Conservation (phyloP, 23 red algal genomes). For the Gracilaria caudata region DNA sequence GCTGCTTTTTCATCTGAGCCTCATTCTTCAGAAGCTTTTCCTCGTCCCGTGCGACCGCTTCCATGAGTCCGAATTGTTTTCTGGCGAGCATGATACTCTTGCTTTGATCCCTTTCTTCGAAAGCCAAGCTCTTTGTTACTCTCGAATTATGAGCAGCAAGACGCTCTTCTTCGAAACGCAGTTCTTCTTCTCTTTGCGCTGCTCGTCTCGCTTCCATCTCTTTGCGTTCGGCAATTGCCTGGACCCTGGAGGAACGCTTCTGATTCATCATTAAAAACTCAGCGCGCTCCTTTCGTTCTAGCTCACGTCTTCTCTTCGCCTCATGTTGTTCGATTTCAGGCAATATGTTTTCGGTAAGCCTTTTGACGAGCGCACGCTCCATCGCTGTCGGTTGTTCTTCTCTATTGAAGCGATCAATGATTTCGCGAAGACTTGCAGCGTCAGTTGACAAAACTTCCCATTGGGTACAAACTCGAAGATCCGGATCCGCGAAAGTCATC, state of each 20-base stretch:
- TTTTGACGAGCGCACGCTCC: conserved; percentile 25
- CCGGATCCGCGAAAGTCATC: conserved; percentile 26
- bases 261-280: conserved; percentile 19
- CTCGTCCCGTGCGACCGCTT: conserved; percentile 41
- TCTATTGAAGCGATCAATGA: conserved; percentile 35
- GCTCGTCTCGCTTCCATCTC: conserved; percentile 32
- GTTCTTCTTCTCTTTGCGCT: conserved; percentile 41
- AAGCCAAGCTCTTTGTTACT: background rate
- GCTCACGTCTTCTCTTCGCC: conserved; percentile 37
- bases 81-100: conserved; percentile 3
- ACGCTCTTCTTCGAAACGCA: conserved; percentile 33
- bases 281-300: conserved; percentile 37
- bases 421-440: conserved; percentile 5
- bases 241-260: conserved; percentile 64
- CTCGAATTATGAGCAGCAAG: background rate
- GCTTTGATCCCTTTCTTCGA: conserved; percentile 24
- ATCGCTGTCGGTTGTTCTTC: background rate
- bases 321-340: conserved; percentile 45
- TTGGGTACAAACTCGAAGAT: conserved; percentile 29
- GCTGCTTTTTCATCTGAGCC: background rate
- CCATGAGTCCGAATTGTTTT: background rate
- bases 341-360: conserved; percentile 33
- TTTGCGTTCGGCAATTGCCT: conserved; percentile 46
- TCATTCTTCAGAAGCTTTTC: conserved; percentile 11
- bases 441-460: conserved; percentile 47